A percentile compares a stretch with the other conserved stretches of the same genome.
phyloP scores from a whole-genome alignment of 768 basidiomycete species.

The Cyathus striatus region DNA sequence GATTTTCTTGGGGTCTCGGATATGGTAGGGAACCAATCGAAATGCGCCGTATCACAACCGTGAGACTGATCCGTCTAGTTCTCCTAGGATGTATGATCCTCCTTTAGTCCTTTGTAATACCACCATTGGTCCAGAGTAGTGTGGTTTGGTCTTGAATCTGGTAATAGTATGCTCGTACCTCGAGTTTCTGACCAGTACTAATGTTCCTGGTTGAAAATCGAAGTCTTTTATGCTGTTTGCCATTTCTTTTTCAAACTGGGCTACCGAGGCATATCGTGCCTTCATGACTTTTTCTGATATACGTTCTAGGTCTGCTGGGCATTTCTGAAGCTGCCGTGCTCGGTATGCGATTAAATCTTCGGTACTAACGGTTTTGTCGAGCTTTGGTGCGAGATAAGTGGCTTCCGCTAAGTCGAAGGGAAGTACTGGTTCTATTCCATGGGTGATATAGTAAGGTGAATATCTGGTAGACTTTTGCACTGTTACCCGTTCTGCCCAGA shows the following conservation, averaged over 20 bases:
- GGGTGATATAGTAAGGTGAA: constrained; percentile 13
- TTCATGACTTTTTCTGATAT: neutral
- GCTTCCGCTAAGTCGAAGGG: constrained; percentile 20
- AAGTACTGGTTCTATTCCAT: constrained; percentile 13
- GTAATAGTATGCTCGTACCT: no score
- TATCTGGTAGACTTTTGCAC: constrained; percentile 9
- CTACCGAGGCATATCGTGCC: neutral
- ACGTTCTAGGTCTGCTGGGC: neutral
- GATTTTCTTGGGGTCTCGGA: no score
- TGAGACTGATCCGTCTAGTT: no score
- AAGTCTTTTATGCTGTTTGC: constrained; percentile 6
- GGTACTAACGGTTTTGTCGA: neutral
- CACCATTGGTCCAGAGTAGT: neutral
- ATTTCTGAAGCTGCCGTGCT: neutral
- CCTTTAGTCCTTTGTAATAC: no score
- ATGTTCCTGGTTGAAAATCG: constrained; percentile 7
- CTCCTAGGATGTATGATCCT: constrained; percentile 1
- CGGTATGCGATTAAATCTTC: neutral
- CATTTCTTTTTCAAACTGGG: constrained; percentile 1
- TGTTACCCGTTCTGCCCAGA: constrained; percentile 9
- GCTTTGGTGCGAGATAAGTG: constrained; percentile 13
- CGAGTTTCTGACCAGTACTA: constrained; percentile 20
- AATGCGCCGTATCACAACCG: no score
- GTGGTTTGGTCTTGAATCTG: neutral
- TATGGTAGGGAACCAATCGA: no score